A percentile compares a stretch with the other conserved stretches of the same genome.
Conservation (phyloP, 202 grass and related monocot species). For the Brachypodium distachyon region DNA sequence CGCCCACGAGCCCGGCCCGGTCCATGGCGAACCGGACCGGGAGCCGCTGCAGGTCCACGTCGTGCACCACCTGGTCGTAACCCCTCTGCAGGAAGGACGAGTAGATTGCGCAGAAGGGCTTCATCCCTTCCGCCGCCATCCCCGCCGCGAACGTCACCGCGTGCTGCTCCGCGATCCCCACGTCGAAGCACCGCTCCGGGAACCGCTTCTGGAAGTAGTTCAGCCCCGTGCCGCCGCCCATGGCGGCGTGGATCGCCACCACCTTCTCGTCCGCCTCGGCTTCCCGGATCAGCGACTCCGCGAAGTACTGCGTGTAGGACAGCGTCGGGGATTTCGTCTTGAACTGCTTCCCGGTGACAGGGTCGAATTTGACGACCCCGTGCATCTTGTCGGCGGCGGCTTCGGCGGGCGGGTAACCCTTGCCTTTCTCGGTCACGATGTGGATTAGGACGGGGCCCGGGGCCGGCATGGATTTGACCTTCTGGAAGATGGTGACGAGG, state of each 20-base stretch:
- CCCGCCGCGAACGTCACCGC: conserved; percentile 90
- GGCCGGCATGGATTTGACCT: conserved; percentile 73
- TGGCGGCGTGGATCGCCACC: conserved; percentile 82
- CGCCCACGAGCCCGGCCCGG: conserved; percentile 76
- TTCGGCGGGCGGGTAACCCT: conserved; percentile 84
- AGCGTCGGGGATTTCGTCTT: conserved; percentile 37
- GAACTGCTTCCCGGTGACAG: conserved; percentile 55
- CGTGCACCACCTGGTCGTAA: conserved; percentile 96
- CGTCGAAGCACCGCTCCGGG: conserved; percentile 90
- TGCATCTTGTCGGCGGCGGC: conserved; percentile 87
- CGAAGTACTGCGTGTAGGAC: conserved; percentile 83
- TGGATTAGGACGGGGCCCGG: conserved; percentile 84
- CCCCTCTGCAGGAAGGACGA: conserved; percentile 93
- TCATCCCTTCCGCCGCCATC: conserved; percentile 72
- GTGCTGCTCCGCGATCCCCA: conserved; percentile 96
- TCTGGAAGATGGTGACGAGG: conserved; percentile 64
- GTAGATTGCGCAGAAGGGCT: conserved; percentile 94
- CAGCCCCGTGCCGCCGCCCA: conserved; percentile 90
- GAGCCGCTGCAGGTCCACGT: conserved; percentile 81
- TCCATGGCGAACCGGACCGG: conserved; percentile 84
- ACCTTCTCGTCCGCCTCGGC: conserved; percentile 63
- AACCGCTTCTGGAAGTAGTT: conserved; percentile 89
- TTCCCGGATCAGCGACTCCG: conserved; percentile 65
- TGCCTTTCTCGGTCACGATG: conserved; percentile 87
- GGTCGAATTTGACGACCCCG: conserved; percentile 81